Conservation (phyloP, 768 basidiomycete species). For the Termitomyces sp. region DNA sequence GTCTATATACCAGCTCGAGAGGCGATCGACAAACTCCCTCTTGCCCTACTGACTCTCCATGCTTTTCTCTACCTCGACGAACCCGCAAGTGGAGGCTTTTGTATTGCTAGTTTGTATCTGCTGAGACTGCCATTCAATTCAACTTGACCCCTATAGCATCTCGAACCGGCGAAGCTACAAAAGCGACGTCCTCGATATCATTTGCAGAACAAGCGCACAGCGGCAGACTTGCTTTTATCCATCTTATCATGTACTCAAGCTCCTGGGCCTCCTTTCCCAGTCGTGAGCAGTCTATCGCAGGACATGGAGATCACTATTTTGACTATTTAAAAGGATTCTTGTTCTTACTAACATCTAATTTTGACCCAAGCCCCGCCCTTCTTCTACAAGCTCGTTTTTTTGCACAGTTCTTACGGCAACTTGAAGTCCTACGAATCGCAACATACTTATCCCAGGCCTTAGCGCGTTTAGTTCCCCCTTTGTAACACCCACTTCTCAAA, state of each 20-base stretch:
- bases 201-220: neutral
- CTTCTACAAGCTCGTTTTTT: slow-evolving; percentile 52
- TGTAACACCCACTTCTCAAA: slow-evolving; percentile 56
- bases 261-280: too few relatives aligned
- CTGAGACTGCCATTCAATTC: neutral
- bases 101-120: neutral
- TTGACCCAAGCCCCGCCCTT: too few relatives aligned
- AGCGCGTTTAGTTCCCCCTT: slow-evolving; percentile 55
- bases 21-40: neutral
- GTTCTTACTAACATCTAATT: too few relatives aligned
- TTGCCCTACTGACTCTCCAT: neutral
- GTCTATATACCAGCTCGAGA: neutral
- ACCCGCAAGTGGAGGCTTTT: slow-evolving; percentile 5
- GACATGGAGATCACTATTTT: slow-evolving; percentile 32
- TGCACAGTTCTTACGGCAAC: slow-evolving; percentile 46
- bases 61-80: neutral
- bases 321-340: too few relatives aligned
- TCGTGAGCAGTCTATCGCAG: slow-evolving; percentile 39
- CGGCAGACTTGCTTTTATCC: slow-evolving; percentile 15
- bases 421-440: neutral
- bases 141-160: neutral
- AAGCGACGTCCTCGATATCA: neutral
- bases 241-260: slow-evolving; percentile 37
- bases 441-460: slow-evolving; percentile 14
- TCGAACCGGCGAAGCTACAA: neutral